A percentile compares a stretch with the other conserved stretches of the same genome.
Evolutionary conservation across 768 basidiomycete genomes (phyloP).

Genomic region (Porpolomopsis calyptriformis): DNA sequence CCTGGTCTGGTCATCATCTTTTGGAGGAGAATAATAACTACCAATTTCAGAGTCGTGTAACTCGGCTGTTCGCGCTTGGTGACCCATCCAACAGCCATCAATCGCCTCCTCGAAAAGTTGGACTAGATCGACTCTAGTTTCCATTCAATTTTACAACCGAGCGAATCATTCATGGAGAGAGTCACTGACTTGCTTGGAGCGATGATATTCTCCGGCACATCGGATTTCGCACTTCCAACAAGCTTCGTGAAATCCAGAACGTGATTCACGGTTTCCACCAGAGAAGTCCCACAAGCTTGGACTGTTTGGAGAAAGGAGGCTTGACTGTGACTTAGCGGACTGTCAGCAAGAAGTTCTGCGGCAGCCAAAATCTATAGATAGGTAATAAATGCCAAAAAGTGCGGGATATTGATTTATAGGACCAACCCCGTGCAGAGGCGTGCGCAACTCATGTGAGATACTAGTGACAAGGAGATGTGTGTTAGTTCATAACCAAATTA

Average conservation of each 20-base stretch:
- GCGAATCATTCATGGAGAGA: not conserved
- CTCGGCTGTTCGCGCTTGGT: conserved; percentile 66
- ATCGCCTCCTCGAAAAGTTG: conserved; percentile 82
- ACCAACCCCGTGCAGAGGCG: conserved; percentile 80
- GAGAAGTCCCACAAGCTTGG: conserved; percentile 88
- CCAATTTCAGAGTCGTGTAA: conserved; percentile 73
- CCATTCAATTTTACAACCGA: conserved; percentile 3
- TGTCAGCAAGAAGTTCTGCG: conserved; percentile 83
- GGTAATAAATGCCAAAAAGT: conserved; percentile 1
- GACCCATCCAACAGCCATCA: conserved; percentile 91
- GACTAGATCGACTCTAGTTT: conserved; percentile 55
- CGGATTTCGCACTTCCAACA: conserved; percentile 73
- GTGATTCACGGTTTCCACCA: conserved; percentile 95
- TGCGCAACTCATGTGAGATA: conserved; percentile 85
- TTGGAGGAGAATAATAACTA: conserved; percentile 83
- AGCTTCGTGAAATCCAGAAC: conserved; percentile 94
- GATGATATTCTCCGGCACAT: conserved; percentile 69
- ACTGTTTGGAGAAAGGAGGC: conserved; percentile 84
- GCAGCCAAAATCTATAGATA: conserved; percentile 73
- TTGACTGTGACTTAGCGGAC: conserved; percentile 71
- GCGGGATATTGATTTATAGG: not conserved
- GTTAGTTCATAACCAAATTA: not conserved
- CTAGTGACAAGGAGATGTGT: conserved; percentile 27
- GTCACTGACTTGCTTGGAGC: conserved; percentile 47
- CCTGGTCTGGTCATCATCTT: conserved; percentile 35